Evolutionary conservation across 1,139 yeast species (phyloP), one percentile per base, ranked within the genome.

Genomic region (Nakaseomyces sp.): DNA sequence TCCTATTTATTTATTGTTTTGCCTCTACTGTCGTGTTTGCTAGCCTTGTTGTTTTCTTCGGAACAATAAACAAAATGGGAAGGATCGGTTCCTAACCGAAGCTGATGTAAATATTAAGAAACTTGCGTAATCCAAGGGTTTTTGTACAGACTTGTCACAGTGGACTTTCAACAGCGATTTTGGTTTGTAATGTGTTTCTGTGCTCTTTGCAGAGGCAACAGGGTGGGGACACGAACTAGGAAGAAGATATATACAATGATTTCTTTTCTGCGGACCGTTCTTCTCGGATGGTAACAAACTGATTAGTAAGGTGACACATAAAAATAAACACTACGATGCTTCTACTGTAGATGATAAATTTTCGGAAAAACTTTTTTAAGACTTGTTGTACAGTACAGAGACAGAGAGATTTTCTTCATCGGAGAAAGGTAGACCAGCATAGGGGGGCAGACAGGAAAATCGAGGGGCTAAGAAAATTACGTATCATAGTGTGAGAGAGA

Each of bases 241-340:
- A 1, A 26, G 6, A 12, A 13, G 15, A n/a, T 5, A 22, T 2
- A 22, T 22, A 3, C 9, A 22, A 9, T 22, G 9, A 22, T 22
- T 22, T 7, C 2, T 22, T 22, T n/a, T 22, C 12, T 30, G 18
- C 18, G 33, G 33, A 13, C 19, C 6, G n/a, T 5, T 30, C 33
- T 30, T 30, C 17, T 9, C 33, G 33, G 33, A 30, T 30, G 18
- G 18, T 30, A 30, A 30, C 17, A 22, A 22, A 13, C 10, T 30
- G 33, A 30, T 30, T 30, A 30, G 33, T 30, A 30, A 30, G 33
- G 17, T 30, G 33, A 26, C 29, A 26, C 29, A 26, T 8, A 26
- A 26, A 12, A n/a, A 26, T 12, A n/a, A 5, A 8, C 29, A 22
- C 8, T 22, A 22, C 25, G 9, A 22, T 6, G 25, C 13, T 12